Evolutionary conservation across 257 asterid genomes (phyloP).

Genomic region (Ilex asprella): DNA sequence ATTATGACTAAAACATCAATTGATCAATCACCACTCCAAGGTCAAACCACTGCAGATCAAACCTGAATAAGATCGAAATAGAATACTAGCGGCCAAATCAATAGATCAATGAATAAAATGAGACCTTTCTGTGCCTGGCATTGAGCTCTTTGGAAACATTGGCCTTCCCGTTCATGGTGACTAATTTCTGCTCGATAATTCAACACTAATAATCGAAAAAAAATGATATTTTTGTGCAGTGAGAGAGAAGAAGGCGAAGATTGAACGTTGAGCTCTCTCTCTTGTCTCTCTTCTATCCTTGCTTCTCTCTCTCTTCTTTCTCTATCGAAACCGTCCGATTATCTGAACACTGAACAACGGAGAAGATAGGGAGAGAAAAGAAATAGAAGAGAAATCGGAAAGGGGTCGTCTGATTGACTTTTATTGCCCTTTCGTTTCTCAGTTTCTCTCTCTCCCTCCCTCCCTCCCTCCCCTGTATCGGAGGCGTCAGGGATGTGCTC

Average conservation of each 20-base stretch:
- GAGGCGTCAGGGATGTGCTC: too few relatives aligned
- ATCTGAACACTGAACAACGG: constrained; percentile 16
- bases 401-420: constrained; percentile 20
- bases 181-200: not conserved
- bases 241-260: constrained; percentile 20
- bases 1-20: not conserved
- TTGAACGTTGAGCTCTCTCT: constrained; percentile 15
- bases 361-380: constrained; percentile 7
- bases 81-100: constrained; percentile 1
- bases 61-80: constrained; percentile 11
- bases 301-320: constrained; percentile 28
- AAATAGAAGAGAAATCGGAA: constrained; percentile 17
- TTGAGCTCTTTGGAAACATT: constrained; percentile 94
- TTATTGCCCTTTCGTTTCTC: not conserved
- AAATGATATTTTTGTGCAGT: constrained; percentile 15
- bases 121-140: constrained; percentile 89
- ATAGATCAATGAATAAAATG: not conserved
- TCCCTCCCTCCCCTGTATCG: not conserved
- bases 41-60: not conserved
- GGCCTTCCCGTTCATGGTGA: constrained; percentile 91
- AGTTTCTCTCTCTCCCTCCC: not conserved
- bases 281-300: constrained; percentile 20
- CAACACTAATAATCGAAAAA: not conserved
- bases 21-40: not conserved
- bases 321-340: constrained; percentile 27